Conservation (phyloP, 2,329 filamentous ascomycete species). For the Neonectria punicea region DNA sequence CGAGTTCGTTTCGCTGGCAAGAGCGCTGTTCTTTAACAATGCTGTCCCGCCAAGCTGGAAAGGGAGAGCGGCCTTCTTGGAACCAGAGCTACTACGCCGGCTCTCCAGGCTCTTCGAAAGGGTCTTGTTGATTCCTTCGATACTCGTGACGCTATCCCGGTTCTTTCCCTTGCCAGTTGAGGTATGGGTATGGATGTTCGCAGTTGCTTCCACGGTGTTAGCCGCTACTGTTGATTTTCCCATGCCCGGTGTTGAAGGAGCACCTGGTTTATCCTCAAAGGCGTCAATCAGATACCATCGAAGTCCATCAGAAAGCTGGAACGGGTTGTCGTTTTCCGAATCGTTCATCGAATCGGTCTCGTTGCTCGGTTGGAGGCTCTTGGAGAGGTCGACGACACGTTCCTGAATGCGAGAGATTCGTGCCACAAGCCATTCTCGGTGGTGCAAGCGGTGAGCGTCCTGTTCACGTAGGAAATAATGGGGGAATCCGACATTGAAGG, state of each 20-base stretch:
- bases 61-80: constrained; percentile 75
- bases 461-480: constrained; percentile 97
- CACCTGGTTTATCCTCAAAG: constrained; percentile 88
- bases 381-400: constrained; percentile 90
- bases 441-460: constrained; percentile 84
- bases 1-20: constrained; percentile 69
- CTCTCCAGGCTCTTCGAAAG: constrained; percentile 91
- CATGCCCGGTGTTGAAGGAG: constrained; percentile 90
- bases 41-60: constrained; percentile 58
- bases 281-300: constrained; percentile 98
- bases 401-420: constrained; percentile 92
- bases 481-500: constrained; percentile 96
- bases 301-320: constrained; percentile 92
- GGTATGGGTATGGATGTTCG: constrained; percentile 69
- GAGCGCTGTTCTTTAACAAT: constrained; percentile 60
- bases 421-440: constrained; percentile 95
- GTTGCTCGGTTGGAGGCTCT: constrained; percentile 68
- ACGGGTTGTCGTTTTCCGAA: constrained; percentile 93
- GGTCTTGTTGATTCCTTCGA: constrained; percentile 80
- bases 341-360: constrained; percentile 64
- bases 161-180: constrained; percentile 57
- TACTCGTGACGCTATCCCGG: constrained; percentile 63
- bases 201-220: constrained; percentile 86
- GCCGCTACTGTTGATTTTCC: constrained; percentile 92
- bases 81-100: constrained; percentile 86